A percentile compares a stretch with the other conserved stretches of the same genome.
phyloP scores from a whole-genome alignment of 371 early-diverging fungal genomes.

The Encephalitozoon hellem region DNA sequence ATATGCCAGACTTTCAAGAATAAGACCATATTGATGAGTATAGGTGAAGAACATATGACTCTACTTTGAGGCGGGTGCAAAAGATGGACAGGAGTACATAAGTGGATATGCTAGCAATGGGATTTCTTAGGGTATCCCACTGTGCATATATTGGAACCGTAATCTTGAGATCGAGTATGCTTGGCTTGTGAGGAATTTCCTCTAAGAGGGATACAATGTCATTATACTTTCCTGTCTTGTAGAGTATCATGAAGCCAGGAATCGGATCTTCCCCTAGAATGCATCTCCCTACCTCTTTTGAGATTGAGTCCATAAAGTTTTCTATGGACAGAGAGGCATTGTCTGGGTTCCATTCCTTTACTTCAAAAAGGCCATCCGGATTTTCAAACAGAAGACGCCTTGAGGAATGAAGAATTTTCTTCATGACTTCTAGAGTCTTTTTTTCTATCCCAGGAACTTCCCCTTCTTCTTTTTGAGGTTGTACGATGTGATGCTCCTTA shows the following conservation, averaged over 20 bases:
- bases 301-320: not conserved
- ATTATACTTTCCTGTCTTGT: not conserved
- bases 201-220: not conserved
- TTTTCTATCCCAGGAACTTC: not conserved
- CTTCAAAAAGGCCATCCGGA: not conserved
- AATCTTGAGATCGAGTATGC: not conserved
- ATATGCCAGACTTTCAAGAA: not conserved
- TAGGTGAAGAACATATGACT: not conserved
- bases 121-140: not conserved
- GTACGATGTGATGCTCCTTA: not conserved
- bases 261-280: not conserved
- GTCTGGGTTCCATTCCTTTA: not conserved
- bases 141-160: not conserved
- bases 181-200: not conserved
- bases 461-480: not conserved
- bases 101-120: not conserved
- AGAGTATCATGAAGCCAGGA: not conserved
- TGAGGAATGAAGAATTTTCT: not conserved
- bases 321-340: not conserved
- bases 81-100: not conserved
- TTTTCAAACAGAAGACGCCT: not conserved
- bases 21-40: not conserved
- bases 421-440: not conserved
- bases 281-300: not conserved
- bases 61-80: not conserved